phyloP scores from a whole-genome alignment of 768 basidiomycete species.

The Termitomyces sp. region DNA sequence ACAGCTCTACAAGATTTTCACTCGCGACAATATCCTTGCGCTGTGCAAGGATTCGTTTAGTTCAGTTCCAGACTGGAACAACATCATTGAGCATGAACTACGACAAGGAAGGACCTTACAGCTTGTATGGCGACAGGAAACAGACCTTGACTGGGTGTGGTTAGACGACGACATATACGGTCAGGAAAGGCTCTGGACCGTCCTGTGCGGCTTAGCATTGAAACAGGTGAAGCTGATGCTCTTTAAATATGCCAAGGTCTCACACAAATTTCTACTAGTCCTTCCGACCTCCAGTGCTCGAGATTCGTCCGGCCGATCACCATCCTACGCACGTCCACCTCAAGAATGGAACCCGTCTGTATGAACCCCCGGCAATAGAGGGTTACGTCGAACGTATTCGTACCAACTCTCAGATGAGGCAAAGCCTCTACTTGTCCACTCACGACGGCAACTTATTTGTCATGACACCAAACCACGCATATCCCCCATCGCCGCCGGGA shows the following conservation, averaged over 20 bases:
- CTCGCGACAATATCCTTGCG: slow-evolving; percentile 54
- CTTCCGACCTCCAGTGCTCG: slow-evolving; percentile 47
- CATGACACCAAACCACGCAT: slow-evolving; percentile 42
- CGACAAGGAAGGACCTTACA: slow-evolving; percentile 54
- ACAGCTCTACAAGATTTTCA: slow-evolving; percentile 48
- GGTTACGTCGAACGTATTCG: slow-evolving; percentile 78
- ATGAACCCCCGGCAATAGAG: slow-evolving; percentile 80
- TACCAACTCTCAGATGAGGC: slow-evolving; percentile 50
- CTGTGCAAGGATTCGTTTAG: slow-evolving; percentile 55
- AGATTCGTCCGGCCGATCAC: slow-evolving; percentile 75
- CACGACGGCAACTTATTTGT: slow-evolving; percentile 75
- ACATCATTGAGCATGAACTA: slow-evolving; percentile 49
- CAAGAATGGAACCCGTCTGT: slow-evolving; percentile 42
- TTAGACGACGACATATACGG: slow-evolving; percentile 63
- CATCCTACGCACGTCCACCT: slow-evolving; percentile 41
- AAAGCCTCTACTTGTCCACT: slow-evolving; percentile 62
- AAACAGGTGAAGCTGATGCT: slow-evolving; percentile 46
- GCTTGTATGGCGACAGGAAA: slow-evolving; percentile 74
- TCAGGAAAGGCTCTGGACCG: slow-evolving; percentile 59
- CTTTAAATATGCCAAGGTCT: background rate
- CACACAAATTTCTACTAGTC: slow-evolving; percentile 19
- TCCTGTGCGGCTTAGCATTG: slow-evolving; percentile 72
- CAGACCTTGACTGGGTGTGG: slow-evolving; percentile 85
- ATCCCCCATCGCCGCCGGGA: slow-evolving; percentile 70
- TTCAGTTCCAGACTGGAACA: slow-evolving; percentile 56